These are phyloP conservation scores for Actinomortierella wolfii DNA, from an alignment of 371 early-diverging fungal species.

Conservation along the genomic window DNA sequence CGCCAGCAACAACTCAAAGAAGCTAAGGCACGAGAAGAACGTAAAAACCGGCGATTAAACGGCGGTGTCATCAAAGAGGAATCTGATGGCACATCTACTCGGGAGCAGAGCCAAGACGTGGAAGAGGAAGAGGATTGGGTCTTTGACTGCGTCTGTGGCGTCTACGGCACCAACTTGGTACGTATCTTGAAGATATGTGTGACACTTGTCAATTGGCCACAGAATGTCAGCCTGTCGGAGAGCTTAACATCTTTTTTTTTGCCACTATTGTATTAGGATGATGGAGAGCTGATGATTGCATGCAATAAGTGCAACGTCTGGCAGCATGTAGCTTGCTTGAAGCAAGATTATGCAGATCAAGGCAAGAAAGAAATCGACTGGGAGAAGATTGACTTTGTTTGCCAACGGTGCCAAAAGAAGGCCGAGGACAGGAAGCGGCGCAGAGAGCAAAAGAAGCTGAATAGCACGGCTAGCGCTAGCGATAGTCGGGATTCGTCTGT, in stretches of 20 bases:
- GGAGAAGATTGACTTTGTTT: conserved; percentile 52
- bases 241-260: background rate
- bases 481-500: background rate
- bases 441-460: conserved; percentile 16
- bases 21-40: conserved; percentile 44
- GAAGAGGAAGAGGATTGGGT: conserved; percentile 59
- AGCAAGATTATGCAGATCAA: conserved; percentile 50
- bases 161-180: conserved; percentile 61
- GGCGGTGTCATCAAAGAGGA: conserved; percentile 18
- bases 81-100: conserved; percentile 10
- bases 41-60: conserved; percentile 22
- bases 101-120: conserved; percentile 12
- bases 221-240: background rate
- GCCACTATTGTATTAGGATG: conserved; percentile 50
- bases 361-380: conserved; percentile 31
- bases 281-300: conserved; percentile 77
- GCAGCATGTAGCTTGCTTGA: conserved; percentile 73
- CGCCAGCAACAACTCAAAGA: conserved; percentile 22
- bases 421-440: background rate
- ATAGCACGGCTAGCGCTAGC: background rate
- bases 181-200: conserved; percentile 4
- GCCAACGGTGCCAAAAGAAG: conserved; percentile 46
- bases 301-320: conserved; percentile 71
- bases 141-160: conserved; percentile 64
- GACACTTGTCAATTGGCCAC: background rate